These are phyloP conservation scores for Leavenworthia alabamica DNA, from an alignment of 345 rosid genomes.

Conservation along the genomic window DNA sequence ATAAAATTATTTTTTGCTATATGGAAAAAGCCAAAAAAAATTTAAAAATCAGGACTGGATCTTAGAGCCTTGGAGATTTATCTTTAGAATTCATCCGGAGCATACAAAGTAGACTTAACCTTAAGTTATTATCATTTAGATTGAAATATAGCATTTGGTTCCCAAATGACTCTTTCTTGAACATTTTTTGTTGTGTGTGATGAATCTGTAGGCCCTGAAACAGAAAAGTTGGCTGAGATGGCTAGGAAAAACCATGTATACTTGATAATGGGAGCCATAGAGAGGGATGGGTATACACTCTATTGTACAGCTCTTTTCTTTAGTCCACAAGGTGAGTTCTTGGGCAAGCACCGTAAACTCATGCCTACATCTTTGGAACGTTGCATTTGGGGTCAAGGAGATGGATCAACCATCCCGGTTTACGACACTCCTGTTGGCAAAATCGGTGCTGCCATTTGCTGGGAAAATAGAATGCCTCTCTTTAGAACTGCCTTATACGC, in stretches of 20 bases:
- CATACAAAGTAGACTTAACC: too few species aligned
- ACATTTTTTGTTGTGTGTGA: too few species aligned
- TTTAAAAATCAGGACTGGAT: too few species aligned
- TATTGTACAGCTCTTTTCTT: conserved; percentile 84
- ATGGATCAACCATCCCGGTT: conserved; percentile 85
- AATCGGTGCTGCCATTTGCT: conserved; percentile 86
- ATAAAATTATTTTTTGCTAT: too few species aligned
- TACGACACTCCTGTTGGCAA: conserved; percentile 76
- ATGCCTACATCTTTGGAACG: conserved; percentile 90
- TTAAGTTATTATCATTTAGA: too few species aligned
- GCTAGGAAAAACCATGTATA: conserved; percentile 67
- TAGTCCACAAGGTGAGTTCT: conserved; percentile 60
- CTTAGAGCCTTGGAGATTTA: too few species aligned
- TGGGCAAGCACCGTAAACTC: conserved; percentile 86
- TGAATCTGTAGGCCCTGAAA: conserved; percentile 58
- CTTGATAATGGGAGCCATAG: conserved; percentile 83
- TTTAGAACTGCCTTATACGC: conserved; percentile 76
- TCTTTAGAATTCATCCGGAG: too few species aligned
- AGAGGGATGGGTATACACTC: conserved; percentile 86
- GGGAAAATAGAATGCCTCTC: conserved; percentile 96
- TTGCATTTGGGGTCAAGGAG: conserved; percentile 95
- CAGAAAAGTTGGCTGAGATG: conserved; percentile 58
- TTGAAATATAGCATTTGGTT: too few species aligned
- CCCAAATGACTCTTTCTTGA: conserved; percentile 1
- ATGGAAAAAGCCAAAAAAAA: too few species aligned